Percentiles rank a stretch among this genome's conserved stretches.
phyloP scores from a whole-genome alignment of 169 alveolate species.

The Plasmodium inui region DNA sequence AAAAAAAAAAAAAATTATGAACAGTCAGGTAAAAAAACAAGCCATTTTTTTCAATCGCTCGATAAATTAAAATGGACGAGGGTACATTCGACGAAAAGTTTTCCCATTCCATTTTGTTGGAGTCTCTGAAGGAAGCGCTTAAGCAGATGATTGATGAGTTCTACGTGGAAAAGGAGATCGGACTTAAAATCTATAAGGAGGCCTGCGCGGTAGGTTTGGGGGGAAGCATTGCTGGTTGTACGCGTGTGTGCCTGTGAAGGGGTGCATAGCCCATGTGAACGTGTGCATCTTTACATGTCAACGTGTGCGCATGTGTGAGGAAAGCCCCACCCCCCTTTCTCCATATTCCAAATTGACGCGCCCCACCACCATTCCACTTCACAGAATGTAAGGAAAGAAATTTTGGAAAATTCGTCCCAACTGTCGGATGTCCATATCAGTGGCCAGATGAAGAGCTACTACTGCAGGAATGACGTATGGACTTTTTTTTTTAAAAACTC shows the following conservation, averaged over 20 bases:
- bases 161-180: slow-evolving; percentile 64
- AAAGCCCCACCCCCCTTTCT: background rate
- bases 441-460: slow-evolving; percentile 65
- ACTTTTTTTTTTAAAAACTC: slow-evolving; percentile 60
- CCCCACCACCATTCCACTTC: background rate
- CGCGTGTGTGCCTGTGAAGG: background rate
- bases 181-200: slow-evolving; percentile 57
- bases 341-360: no score
- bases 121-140: slow-evolving; percentile 71
- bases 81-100: slow-evolving; percentile 56
- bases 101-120: slow-evolving; percentile 49
- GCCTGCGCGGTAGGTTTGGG: slow-evolving; percentile 54
- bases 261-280: background rate
- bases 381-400: slow-evolving; percentile 71
- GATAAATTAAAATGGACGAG: slow-evolving; percentile 38
- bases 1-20: slow-evolving; percentile 19
- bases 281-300: background rate
- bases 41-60: background rate
- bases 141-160: slow-evolving; percentile 71
- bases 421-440: slow-evolving; percentile 57
- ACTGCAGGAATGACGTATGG: slow-evolving; percentile 69
- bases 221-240: background rate
- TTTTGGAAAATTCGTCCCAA: slow-evolving; percentile 46
- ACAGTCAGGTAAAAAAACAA: background rate
- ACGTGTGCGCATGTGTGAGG: background rate